Base-by-base conservation (phyloP, 2,329 filamentous ascomycete species). In the Penicillium verrucosum region DNA sequence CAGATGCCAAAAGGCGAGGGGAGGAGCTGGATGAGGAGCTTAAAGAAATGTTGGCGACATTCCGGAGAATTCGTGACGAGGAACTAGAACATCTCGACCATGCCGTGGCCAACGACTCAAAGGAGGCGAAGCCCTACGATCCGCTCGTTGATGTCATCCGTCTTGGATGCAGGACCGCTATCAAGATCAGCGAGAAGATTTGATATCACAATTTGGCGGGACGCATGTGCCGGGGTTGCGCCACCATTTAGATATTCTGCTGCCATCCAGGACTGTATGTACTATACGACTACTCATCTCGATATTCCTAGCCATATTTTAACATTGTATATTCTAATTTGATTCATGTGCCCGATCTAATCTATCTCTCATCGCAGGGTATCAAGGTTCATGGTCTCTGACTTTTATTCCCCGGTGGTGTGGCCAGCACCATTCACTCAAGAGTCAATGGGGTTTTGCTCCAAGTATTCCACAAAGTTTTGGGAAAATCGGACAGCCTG, bases 41-140 rank as follows among this genome's bases (percentile, higher is more conserved):
- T 64, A 82, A 80, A 51, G 83, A 85, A 18, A 78, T 99, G 68
- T 79, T 96, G 37, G 73, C 77, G 36, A 90, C 89, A 27, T 81
- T 97, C 62, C 83, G 92, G 67, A 81, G 87, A 68, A 97, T 97
- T 69, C 81, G 94, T 25, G 94, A 99, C 71, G 94, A 99, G 77
- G 94, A 99, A 77, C 77, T 99, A 56, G 94, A 99, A 80, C 94
- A 99, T 79, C 77, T 99, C 63, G 94, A 99, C 73, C 89, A 96
- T 77, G 94, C 94, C 0, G 89, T 99, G 21, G 89, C 94, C 72
- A 89, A 97, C 69, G 93, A 97, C 77, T 88, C 92, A 3, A 91
- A 94, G 75, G 86, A 92, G 75, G 94, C 94, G 6, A 85, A 87
- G 73, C 92, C 93, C 30, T 93, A 97, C 73, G 92, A 93, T 80